These are phyloP conservation scores for Emmonsia crescens DNA, from an alignment of 2,329 filamentous ascomycete genomes.

Conservation along the genomic window DNA sequence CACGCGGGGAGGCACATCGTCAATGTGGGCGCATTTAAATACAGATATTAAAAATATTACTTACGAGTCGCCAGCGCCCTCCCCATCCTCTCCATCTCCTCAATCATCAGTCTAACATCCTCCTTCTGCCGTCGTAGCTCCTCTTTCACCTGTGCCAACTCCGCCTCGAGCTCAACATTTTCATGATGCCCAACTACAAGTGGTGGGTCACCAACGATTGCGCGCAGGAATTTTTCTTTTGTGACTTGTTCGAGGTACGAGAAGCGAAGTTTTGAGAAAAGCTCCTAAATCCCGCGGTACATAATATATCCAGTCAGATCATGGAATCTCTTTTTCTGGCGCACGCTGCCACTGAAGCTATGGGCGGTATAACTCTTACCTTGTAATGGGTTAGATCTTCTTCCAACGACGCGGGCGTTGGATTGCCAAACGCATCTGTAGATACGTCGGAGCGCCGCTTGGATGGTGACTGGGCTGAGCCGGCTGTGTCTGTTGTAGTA, in stretches of 20 bases:
- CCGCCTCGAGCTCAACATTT: conserved; percentile 65
- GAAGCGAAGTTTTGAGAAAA: conserved; percentile 93
- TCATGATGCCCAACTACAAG: conserved; percentile 72
- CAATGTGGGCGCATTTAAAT: background rate
- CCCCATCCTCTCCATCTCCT: conserved; percentile 59
- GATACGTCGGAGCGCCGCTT: conserved; percentile 64
- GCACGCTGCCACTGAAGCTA: too few species aligned
- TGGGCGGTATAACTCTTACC: too few species aligned
- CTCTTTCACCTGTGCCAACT: conserved; percentile 59
- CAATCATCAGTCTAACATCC: conserved; percentile 63
- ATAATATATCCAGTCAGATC: conserved; percentile 2
- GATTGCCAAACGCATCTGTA: conserved; percentile 51
- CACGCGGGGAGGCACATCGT: background rate
- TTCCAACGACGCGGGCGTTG: conserved; percentile 64
- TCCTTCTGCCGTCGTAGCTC: conserved; percentile 69
- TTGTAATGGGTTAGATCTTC: conserved; percentile 84
- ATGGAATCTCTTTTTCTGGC: background rate
- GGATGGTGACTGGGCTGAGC: conserved; percentile 21
- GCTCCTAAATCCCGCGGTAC: conserved; percentile 42
- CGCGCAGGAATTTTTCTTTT: conserved; percentile 92
- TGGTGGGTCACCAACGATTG: conserved; percentile 83
- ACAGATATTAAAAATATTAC: conserved; percentile 9
- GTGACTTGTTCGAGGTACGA: conserved; percentile 97
- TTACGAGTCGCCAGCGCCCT: conserved; percentile 50
- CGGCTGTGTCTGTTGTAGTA: conserved; percentile 26